These are phyloP conservation scores for Paracamarosporium sp. DNA, from an alignment of 2,329 filamentous ascomycete genomes.

Conservation along the genomic window DNA sequence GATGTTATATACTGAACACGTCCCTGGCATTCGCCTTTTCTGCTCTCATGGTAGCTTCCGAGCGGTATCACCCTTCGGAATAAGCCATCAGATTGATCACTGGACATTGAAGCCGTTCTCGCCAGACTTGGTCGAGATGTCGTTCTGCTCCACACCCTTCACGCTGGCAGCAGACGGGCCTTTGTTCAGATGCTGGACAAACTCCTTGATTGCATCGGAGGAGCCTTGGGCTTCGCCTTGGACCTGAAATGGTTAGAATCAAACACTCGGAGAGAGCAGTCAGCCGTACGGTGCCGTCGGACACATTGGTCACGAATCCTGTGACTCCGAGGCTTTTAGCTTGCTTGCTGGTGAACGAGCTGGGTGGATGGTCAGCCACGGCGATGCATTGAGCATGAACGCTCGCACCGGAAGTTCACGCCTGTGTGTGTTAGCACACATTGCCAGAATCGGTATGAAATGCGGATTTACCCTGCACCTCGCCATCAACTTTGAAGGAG, in stretches of 20 bases:
- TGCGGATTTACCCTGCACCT: slow-evolving; percentile 50
- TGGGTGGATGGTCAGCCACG: slow-evolving; percentile 14
- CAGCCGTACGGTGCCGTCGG: slow-evolving; percentile 51
- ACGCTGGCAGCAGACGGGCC: slow-evolving; percentile 78
- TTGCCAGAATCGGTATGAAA: neutral
- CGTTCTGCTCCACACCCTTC: slow-evolving; percentile 73
- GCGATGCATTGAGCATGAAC: neutral
- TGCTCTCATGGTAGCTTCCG: neutral
- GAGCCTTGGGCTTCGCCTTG: slow-evolving; percentile 87
- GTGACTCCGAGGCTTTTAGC: slow-evolving; percentile 53
- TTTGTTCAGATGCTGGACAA: slow-evolving; percentile 76
- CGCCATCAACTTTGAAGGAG: slow-evolving; percentile 55
- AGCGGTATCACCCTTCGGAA: neutral
- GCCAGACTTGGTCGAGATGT: slow-evolving; percentile 68
- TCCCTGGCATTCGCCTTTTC: neutral
- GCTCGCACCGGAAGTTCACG: slow-evolving; percentile 57
- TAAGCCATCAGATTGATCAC: slow-evolving; percentile 8
- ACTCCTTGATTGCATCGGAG: slow-evolving; percentile 67
- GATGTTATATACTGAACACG: neutral
- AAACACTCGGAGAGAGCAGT: neutral
- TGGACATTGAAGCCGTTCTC: slow-evolving; percentile 67
- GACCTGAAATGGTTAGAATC: slow-evolving; percentile 63
- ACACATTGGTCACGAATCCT: slow-evolving; percentile 55
- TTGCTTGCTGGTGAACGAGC: slow-evolving; percentile 52
- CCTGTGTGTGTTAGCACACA: slow-evolving; percentile 28